Conservation (phyloP, 805 yeast species). For the Suhomyces pyralidae region DNA sequence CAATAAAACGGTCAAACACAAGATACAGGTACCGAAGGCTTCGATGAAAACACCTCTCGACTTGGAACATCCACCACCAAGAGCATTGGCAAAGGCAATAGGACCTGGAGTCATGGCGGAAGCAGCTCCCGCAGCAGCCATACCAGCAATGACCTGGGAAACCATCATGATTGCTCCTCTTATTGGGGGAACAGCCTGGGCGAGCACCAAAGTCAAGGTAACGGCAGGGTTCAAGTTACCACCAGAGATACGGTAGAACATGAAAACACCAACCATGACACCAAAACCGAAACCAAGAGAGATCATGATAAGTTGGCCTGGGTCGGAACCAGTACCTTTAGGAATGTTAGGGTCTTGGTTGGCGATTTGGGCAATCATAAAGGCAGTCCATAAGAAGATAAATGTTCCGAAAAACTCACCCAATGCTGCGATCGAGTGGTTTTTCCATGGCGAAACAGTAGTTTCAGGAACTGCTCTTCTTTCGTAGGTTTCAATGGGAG, state of each 20-base stretch:
- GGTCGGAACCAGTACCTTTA: slow-evolving; percentile 45
- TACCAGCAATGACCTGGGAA: slow-evolving; percentile 77
- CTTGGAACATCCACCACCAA: slow-evolving; percentile 70
- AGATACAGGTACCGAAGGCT: slow-evolving; percentile 71
- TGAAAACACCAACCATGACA: slow-evolving; percentile 68
- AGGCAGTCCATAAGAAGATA: slow-evolving; percentile 78
- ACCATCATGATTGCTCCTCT: slow-evolving; percentile 65
- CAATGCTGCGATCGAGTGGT: slow-evolving; percentile 63
- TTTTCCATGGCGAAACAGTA: slow-evolving; percentile 26
- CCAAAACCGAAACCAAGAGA: slow-evolving; percentile 85
- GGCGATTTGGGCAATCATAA: slow-evolving; percentile 79
- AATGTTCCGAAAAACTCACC: slow-evolving; percentile 89
- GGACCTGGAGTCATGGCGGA: slow-evolving; percentile 81
- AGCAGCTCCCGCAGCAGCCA: slow-evolving; percentile 91
- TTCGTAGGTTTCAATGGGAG: slow-evolving; percentile 24
- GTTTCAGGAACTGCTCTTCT: slow-evolving; percentile 17
- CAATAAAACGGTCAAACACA: slow-evolving; percentile 75
- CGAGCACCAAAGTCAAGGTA: slow-evolving; percentile 66
- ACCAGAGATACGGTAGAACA: slow-evolving; percentile 75
- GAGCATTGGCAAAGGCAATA: slow-evolving; percentile 63
- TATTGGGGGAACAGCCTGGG: slow-evolving; percentile 69
- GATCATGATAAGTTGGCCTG: slow-evolving; percentile 72
- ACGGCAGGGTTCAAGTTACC: slow-evolving; percentile 92
- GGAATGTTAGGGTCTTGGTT: slow-evolving; percentile 49
- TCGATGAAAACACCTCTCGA: slow-evolving; percentile 78